Evolutionary conservation across 176 grass and related monocot genomes (phyloP).

Genomic region (Panicum miliaceum): DNA sequence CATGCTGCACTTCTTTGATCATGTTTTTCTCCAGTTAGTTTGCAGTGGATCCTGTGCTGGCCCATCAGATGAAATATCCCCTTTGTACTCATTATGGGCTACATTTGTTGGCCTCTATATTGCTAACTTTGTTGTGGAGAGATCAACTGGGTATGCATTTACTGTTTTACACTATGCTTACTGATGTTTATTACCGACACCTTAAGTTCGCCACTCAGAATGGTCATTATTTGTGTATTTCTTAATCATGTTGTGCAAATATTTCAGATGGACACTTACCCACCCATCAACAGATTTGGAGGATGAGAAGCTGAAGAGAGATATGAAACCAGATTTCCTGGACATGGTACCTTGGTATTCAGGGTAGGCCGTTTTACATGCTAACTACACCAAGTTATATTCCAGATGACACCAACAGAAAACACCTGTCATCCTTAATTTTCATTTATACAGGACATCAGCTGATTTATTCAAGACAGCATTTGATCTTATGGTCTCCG

Average conservation of each 20-base stretch:
- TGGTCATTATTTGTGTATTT: not conserved
- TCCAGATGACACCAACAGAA: constrained; percentile 31
- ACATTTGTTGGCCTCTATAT: constrained; percentile 93
- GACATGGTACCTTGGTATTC: constrained; percentile 99
- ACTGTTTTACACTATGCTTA: constrained; percentile 29
- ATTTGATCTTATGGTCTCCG: constrained; percentile 95
- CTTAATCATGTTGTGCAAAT: constrained; percentile 35
- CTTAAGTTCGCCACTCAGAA: constrained; percentile 4
- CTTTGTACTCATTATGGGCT: constrained; percentile 92
- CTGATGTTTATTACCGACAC: constrained; percentile 1
- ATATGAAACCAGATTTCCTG: constrained; percentile 95
- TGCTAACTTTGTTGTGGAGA: constrained; percentile 91
- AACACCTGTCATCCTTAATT: constrained; percentile 43
- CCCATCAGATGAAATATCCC: constrained; percentile 93
- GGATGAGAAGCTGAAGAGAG: constrained; percentile 74
- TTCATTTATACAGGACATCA: constrained; percentile 73
- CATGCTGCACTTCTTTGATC: constrained; percentile 48
- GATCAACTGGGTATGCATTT: constrained; percentile 81
- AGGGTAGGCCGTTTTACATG: constrained; percentile 60
- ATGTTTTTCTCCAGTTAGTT: constrained; percentile 77
- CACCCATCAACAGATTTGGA: constrained; percentile 65
- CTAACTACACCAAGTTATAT: constrained; percentile 18
- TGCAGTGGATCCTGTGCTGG: constrained; percentile 94
- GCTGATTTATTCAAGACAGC: constrained; percentile 99
- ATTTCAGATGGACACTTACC: constrained; percentile 86